These are phyloP conservation scores for Castanopsis chinensis DNA, from an alignment of 306 rosid species.

Conservation along the genomic window DNA sequence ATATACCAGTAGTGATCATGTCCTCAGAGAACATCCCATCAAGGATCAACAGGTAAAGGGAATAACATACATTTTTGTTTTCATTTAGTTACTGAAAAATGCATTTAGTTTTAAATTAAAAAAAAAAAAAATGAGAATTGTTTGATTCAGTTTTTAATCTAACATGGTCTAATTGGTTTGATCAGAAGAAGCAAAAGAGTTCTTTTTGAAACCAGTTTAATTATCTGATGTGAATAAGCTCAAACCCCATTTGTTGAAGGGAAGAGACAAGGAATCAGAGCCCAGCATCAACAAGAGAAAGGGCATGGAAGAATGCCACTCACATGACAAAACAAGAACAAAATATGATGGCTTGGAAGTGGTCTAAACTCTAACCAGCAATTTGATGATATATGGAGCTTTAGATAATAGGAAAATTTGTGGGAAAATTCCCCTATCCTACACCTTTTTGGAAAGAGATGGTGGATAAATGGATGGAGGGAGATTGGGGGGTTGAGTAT, in stretches of 20 bases:
- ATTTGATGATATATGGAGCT: not conserved
- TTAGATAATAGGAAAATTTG: not conserved
- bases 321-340: slow-evolving; percentile 41
- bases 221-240: slow-evolving; percentile 73
- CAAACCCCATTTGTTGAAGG: slow-evolving; percentile 67
- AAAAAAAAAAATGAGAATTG: not conserved
- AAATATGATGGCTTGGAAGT: slow-evolving; percentile 22
- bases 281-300: slow-evolving; percentile 26
- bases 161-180: not conserved
- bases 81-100: not conserved
- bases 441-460: too few species aligned
- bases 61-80: not conserved
- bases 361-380: not conserved
- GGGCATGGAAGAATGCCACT: slow-evolving; percentile 32
- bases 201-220: slow-evolving; percentile 76
- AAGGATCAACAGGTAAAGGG: slow-evolving; percentile 66
- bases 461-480: too few species aligned
- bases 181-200: slow-evolving; percentile 85
- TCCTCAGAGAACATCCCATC: slow-evolving; percentile 88
- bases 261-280: slow-evolving; percentile 38
- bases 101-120: not conserved
- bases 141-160: slow-evolving; percentile 16
- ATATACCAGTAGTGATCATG: slow-evolving; percentile 89
- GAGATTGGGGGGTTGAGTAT: too few species aligned
- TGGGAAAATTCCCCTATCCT: not conserved